Base-by-base conservation (phyloP, 148 eudicot species). In the Rhododendron simsii region DNA sequence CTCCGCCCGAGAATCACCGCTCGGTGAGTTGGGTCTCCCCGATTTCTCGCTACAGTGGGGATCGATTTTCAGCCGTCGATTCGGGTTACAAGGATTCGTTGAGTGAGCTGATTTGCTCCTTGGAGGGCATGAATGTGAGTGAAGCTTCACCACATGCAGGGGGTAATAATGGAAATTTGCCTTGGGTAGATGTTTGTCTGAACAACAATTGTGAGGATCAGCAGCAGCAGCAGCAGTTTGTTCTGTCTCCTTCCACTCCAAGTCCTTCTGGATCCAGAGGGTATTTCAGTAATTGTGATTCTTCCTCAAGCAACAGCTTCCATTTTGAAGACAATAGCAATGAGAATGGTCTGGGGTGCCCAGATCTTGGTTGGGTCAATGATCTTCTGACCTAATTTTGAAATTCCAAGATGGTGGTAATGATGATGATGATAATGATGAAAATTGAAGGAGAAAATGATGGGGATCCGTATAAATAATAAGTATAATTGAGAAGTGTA, bases 311-410 rank as follows among this genome's bases (percentile, higher is more conserved):
- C 28, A 90, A 78, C 45, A 83, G 77, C 83, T 73, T 78, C 28
- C 78, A 30, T 30, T 14, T 44, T 83, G 92, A 90, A 16, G 90
- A 89, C 30, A 88, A 84, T 69, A 69, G 3, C 41, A 87, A n/a
- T 28, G 91, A 86, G 14, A 87, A 73, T 44, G 89, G 86, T 4
- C 33, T 47, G 9, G 89, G 30, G 61, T 91, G 94, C 21, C 98
- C 98, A 23, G 96, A 95, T 93, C 87, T 95, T 26, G 98, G 92
- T 30, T 95, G 98, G 98, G 98, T 95, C 78, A 94, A 95, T 89
- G 98, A 95, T 84, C 93, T 95, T 23, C 92, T 94, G 13, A 92
- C 93, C 28, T 92, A 44, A 85, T 53, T 33, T 30, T 50, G 4
- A 35, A 28, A 23, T 33, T 2, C 83, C 28, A n/a, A 84, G 21